Evolutionary conservation across 768 basidiomycete species (phyloP), one percentile per base, ranked within the genome.

Genomic region (Pleurotus tuber-regium): DNA sequence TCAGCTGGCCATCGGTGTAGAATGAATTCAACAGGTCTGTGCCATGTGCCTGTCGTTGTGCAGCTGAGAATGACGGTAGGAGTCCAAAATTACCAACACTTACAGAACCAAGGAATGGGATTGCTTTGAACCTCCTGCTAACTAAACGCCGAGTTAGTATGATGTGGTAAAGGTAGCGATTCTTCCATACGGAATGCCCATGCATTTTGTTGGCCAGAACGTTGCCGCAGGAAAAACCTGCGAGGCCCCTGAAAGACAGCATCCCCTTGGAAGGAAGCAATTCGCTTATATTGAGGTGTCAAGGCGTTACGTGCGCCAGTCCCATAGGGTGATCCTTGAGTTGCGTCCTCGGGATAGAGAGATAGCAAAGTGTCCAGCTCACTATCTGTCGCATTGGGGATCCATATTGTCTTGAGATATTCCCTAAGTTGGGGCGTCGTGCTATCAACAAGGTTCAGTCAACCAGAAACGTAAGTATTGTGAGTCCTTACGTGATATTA

Each of bases 191-290:
- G 36, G 60, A 69, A 79, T 0, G 65, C 59, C 76, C 77, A 81
- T 1, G 59, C 59, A 12, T 63, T 61, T 57, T 72, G 72, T 39
- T 67, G 71, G 0, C 62, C 66, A 0, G 71, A 62, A 1, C 55
- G 62, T 21, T 66, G 50, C 25, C 73, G 58, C 26, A 82, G 57
- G 53, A 83, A 68, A 62, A 75, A 75, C 2, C 78, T 58, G 10
- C 79, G 63, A 38, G 80, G 74, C 0, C 67, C 76, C 51, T 82
- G 74, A 64, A 83, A 79, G 2, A 74, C 65, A 29, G 64, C 62
- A 54, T 83, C 82, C 0, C 80, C 81, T 43, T 70, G 67, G 54
- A 82, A 66, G 0, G 80, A 71, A 4, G 80, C 71, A 4, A 80
- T 53, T 1, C 79, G 68, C 56, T 83, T 83, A 63, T 68, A 80